Evolutionary conservation across 1,284 basidiomycete species (phyloP).

Genomic region (Tranzscheliella williamsii): DNA sequence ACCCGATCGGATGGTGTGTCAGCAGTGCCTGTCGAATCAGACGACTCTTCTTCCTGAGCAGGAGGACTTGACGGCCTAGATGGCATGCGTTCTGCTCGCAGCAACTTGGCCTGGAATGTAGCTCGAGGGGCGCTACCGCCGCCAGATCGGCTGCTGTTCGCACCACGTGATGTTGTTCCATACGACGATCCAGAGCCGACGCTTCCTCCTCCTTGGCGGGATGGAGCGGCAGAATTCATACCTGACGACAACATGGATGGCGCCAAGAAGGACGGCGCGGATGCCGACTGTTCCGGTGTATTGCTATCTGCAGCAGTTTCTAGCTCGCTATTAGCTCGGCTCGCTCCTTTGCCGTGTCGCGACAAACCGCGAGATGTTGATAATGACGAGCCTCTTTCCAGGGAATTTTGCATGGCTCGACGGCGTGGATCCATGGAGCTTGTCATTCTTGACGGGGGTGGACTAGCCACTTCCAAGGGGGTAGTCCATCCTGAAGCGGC

Average conservation of each 20-base stretch:
- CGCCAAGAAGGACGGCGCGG: slow-evolving; percentile 21
- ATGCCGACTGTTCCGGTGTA: slow-evolving; percentile 20
- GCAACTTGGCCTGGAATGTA: slow-evolving; percentile 32
- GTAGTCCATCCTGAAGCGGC: slow-evolving; percentile 29
- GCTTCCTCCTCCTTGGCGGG: slow-evolving; percentile 30
- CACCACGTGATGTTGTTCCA: slow-evolving; percentile 15
- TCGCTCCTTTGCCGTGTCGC: too few species aligned
- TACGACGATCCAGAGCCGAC: slow-evolving; percentile 29
- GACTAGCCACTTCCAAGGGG: slow-evolving; percentile 28
- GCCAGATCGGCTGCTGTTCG: slow-evolving; percentile 12
- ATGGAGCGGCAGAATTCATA: slow-evolving; percentile 29
- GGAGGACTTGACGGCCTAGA: slow-evolving; percentile 26
- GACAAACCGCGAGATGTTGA: too few species aligned
- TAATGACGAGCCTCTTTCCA: too few species aligned
- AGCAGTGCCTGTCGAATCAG: slow-evolving; percentile 18
- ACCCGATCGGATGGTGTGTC: slow-evolving; percentile 29
- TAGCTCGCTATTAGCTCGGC: too few species aligned
- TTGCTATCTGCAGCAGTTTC: background rate
- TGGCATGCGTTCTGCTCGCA: slow-evolving; percentile 37
- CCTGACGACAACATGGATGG: slow-evolving; percentile 23
- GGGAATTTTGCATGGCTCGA: slow-evolving; percentile 31
- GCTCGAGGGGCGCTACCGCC: slow-evolving; percentile 26
- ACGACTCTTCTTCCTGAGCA: slow-evolving; percentile 16
- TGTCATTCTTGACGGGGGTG: slow-evolving; percentile 38
- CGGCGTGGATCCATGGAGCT: slow-evolving; percentile 24